Conservation (phyloP, 768 basidiomycete species). For the Boletales sp. region DNA sequence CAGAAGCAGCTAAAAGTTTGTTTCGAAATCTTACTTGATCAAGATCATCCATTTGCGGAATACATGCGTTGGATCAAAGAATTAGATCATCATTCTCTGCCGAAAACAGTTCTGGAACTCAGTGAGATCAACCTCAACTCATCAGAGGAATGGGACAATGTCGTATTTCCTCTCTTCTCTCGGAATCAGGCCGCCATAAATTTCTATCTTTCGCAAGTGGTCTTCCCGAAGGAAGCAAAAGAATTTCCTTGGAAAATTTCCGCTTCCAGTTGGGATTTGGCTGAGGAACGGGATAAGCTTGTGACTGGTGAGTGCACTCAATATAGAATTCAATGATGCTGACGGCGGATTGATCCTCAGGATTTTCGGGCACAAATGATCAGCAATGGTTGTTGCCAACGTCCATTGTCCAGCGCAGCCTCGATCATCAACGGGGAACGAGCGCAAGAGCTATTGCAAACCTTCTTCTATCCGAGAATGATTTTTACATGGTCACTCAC, state of each 20-base stretch:
- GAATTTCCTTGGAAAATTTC: background rate
- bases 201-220: too few species aligned
- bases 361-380: conserved; percentile 55
- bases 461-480: conserved; percentile 32
- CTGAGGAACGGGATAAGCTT: background rate
- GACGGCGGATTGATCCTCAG: background rate
- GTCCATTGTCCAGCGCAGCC: conserved; percentile 23
- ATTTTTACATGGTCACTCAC: conserved; percentile 24
- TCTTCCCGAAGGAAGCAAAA: background rate
- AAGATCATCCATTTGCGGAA: background rate
- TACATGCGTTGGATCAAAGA: background rate
- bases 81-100: background rate
- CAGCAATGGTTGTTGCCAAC: conserved; percentile 23
- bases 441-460: conserved; percentile 36
- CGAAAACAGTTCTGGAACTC: background rate
- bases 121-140: background rate
- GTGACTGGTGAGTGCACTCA: background rate
- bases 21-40: background rate
- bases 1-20: background rate
- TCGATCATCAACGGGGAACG: conserved; percentile 36
- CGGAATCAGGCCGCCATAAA: background rate
- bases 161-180: background rate
- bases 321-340: too few species aligned
- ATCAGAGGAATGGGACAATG: background rate
- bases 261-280: background rate